These are phyloP conservation scores for Claviceps quebecensis DNA, from an alignment of 2,329 filamentous ascomycete genomes.

Conservation along the genomic window DNA sequence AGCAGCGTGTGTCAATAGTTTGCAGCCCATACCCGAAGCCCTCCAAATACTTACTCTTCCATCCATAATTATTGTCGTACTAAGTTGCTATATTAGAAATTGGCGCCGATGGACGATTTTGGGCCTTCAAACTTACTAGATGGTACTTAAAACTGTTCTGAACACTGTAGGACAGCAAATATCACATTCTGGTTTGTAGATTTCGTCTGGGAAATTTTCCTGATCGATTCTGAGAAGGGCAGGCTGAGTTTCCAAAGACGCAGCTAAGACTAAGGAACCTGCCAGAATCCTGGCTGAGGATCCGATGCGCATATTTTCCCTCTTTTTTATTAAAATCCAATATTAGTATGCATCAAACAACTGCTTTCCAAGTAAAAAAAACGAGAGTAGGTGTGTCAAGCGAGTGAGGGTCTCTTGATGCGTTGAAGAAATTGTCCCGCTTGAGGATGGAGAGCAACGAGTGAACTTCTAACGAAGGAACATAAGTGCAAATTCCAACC, in stretches of 20 bases:
- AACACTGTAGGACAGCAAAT: constrained; percentile 3
- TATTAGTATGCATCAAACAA: background rate
- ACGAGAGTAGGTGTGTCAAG: background rate
- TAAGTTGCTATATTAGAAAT: background rate
- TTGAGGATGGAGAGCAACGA: background rate
- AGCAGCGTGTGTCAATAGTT: background rate
- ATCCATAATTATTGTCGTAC: constrained; percentile 4
- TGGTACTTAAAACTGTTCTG: constrained; percentile 2
- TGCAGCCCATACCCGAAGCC: background rate
- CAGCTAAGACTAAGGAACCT: background rate
- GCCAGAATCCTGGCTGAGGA: background rate
- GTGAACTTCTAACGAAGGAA: background rate
- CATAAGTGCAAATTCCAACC: background rate
- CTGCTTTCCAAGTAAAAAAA: background rate
- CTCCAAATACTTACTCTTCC: constrained; percentile 1
- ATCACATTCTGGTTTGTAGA: background rate
- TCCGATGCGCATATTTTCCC: background rate
- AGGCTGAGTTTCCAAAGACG: background rate
- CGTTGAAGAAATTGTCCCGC: background rate
- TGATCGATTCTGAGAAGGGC: background rate
- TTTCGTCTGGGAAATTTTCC: constrained; percentile 1
- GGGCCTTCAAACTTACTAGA: constrained; percentile 1
- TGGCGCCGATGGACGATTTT: background rate
- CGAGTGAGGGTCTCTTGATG: background rate
- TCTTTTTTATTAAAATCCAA: background rate